Base-by-base conservation (phyloP, 371 early-diverging fungal genomes). In the Haplosporangium sp. region DNA sequence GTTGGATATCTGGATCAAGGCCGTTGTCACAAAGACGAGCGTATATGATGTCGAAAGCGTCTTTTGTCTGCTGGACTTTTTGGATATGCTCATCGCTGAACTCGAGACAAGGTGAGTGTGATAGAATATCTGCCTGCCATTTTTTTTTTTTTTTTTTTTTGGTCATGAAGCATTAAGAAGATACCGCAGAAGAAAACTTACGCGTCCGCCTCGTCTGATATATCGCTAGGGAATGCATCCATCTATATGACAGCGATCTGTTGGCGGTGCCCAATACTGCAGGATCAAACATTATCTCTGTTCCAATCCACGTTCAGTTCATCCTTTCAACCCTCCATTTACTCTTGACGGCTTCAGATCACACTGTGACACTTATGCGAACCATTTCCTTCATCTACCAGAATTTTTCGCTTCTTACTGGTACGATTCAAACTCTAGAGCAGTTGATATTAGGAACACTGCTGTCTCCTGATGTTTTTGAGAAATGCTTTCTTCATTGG, bases 401-500 rank as follows among this genome's bases (percentile, higher is more conserved):
- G 38, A 83, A 87, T 59, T 89, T 89, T 62, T 77, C 67, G 5
- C 81, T 87, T 21, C 73, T 89, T 36, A 86, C 87, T 0, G 71
- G 82, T 6, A 82, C 81, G 1, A 65, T 84, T 1, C 69, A 66
- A 5, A 69, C 81, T 14, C 48, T 86, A 37, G 84, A 83, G 48
- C 74, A 81, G 36, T 51, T 89, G 20, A 84, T 84, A 13, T 69
- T 82, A 41, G 76, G 77, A 0, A 83, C 84, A 1, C 48, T 89
- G 18, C 60, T 89, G 16, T 70, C 73, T 1, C 82, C 85, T 0
- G 64, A 59, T 9, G 75, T 84, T 8, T 86, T 89, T 69, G 89
- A 87, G 45, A 80, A 84, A 37, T 69, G 86, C 11, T 79, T 86
- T 38, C 61, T 86, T 11, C 89, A 89, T 51, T 89, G 89, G 89